Evolutionary conservation across 371 early-diverging fungal genomes (phyloP), one percentile per base, ranked within the genome.

Genomic region (Thermomucor indicae-seudaticae): DNA sequence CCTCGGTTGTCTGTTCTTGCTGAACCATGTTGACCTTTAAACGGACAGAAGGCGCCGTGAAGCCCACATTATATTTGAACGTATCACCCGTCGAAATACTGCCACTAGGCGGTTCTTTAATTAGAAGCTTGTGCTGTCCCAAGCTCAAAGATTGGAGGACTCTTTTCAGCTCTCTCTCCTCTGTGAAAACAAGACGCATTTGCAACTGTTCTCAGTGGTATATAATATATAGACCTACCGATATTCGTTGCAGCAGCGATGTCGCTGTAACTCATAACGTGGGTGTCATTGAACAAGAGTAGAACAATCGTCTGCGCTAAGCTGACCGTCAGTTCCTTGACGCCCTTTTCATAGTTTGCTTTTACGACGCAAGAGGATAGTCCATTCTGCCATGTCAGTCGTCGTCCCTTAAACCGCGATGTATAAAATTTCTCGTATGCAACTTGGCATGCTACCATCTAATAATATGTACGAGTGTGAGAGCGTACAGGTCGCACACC

Each of bases 361-460:
- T 72, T 77, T 3, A 95, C 54, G 5, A 83, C 55, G 59, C 92
- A 90, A 16, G 82, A 80, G 0, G 90, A 92, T 31, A 95, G 76
- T 4, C 81, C 73, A 51, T 88, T 83, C 55, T 90, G 91, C 94
- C 94, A 97, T 34, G 79, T 82, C 27, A 97, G 64, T 27, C 82
- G 75, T 41, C 91, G 79, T 6, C 93, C 92, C 29, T 78, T 88
- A 67, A 90, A 85, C 57, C 83, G 83, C 25, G 70, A 70, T 14
- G 72, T 48, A 59, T 96, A 97, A 62, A 90, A 92, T 7, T 73
- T 67, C 27, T 77, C 73, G 67, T 88, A 96, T 3, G 80, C 64
- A 44, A 79, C 67, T 60, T 85, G 88, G 32, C 64, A 77, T 44
- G 62, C 59, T 4, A 70, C 58, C 64, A 93, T 78, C 89, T 90